Evolutionary conservation across 2,329 filamentous ascomycete genomes (phyloP).

Genomic region (Paracoccidioides lutzii): DNA sequence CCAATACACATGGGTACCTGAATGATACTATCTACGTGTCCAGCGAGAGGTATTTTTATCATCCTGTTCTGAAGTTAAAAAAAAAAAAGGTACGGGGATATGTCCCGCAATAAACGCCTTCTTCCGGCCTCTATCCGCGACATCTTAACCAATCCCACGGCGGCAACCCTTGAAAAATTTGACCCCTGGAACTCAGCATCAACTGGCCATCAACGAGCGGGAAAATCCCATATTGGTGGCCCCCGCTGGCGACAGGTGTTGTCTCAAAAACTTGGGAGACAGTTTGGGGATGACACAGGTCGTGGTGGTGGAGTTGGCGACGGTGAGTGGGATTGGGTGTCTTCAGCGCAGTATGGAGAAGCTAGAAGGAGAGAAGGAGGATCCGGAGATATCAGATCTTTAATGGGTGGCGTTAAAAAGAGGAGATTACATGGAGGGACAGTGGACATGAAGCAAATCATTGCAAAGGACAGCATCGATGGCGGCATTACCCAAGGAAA

Average conservation of each 20-base stretch:
- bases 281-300: conserved; percentile 8
- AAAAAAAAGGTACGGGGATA: not conserved
- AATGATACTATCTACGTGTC: no score
- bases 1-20: no score
- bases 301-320: conserved; percentile 32
- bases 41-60: no score
- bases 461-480: not conserved
- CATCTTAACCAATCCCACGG: conserved; percentile 13
- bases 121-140: conserved; percentile 13
- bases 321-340: conserved; percentile 40
- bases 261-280: conserved; percentile 8
- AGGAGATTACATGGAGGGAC: conserved; percentile 22
- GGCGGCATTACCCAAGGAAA: conserved; percentile 7
- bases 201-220: conserved; percentile 14
- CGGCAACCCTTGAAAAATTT: conserved; percentile 14
- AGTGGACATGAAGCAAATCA: conserved; percentile 9
- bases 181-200: conserved; percentile 13
- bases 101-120: conserved; percentile 14
- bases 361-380: conserved; percentile 17
- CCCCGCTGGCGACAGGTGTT: conserved; percentile 12
- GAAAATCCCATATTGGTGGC: conserved; percentile 10
- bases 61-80: no score
- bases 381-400: conserved; percentile 32
- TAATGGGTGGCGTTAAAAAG: conserved; percentile 36
- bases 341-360: conserved; percentile 13